Evolutionary conservation across 805 yeast species (phyloP), one percentile per base, ranked within the genome.

Genomic region (Candida maesae): DNA sequence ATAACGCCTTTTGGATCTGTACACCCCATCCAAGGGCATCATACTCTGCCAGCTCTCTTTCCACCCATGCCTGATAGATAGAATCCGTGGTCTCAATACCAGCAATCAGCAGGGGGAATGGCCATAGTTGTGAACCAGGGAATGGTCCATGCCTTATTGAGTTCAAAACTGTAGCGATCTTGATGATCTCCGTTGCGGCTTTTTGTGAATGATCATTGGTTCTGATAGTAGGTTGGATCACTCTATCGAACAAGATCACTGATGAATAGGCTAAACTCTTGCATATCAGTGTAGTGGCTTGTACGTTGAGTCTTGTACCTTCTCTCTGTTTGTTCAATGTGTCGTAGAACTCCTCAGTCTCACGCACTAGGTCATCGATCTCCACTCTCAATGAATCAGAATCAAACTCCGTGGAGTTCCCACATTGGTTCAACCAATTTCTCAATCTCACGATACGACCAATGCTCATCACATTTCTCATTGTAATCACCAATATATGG

Each of bases 71-170:
- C 14, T 33, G 36, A 23, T 33, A 33, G 19, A 33, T 21, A 5
- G 28, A 19, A n/a, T 33, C 28, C 13, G 36, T 33, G 19, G 36
- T 33, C 14, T 33, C 36, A 9, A 33, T 16, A 13, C 36, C 36
- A 23, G 36, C 36, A 15, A 33, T 33, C 13, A 33, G 12, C 15
- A 33, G 36, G 8, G 36, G 36, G 36, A 33, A 33, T 7, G 36
- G 36, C 36, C 36, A 33, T 7, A 23, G 36, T n/a, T n/a, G 27
- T 13, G 36, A 21, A 8, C 36, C 18, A n/a, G 36, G 36, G 16
- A 10, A 15, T 9, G 12, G 28, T 13, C 24, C 11, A 13, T 33
- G 14, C 21, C 36, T 33, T 5, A 33, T n/a, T 11, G 25, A 10
- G 12, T 24, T 24, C 6, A n/a, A 9, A 4, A 14, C 19, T 9